Conservation (phyloP, 1,284 basidiomycete genomes). For the Puccinia coronata region DNA sequence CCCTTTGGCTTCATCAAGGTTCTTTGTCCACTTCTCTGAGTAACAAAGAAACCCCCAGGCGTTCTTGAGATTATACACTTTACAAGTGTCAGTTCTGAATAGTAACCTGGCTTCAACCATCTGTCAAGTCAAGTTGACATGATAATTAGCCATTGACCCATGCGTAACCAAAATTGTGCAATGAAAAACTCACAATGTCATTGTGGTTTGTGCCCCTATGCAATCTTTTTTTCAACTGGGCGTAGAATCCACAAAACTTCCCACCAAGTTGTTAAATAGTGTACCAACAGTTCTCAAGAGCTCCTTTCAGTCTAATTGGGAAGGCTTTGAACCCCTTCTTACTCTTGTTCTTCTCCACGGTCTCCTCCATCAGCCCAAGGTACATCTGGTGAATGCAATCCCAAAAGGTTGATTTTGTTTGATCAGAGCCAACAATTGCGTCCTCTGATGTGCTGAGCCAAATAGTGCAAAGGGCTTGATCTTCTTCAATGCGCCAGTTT, state of each 20-base stretch:
- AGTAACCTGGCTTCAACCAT: too few relatives aligned
- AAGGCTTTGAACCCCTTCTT: background rate
- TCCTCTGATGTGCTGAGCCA: background rate
- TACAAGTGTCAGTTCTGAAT: too few relatives aligned
- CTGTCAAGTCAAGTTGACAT: too few relatives aligned
- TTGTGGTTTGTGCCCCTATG: background rate
- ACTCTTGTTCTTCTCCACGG: background rate
- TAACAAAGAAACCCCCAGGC: too few relatives aligned
- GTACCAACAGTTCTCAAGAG: background rate
- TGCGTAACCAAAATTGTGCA: background rate
- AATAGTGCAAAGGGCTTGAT: too few relatives aligned
- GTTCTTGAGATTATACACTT: too few relatives aligned
- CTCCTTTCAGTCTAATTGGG: background rate
- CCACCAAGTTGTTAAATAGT: background rate
- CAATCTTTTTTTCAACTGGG: background rate
- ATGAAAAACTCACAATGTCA: background rate
- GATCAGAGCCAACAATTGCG: background rate
- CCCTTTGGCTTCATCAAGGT: too few relatives aligned
- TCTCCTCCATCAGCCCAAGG: background rate
- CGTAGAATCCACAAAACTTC: background rate
- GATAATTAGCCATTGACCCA: too few relatives aligned
- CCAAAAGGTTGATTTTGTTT: background rate
- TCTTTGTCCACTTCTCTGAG: too few relatives aligned
- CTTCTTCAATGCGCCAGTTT: too few relatives aligned
- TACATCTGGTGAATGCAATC: background rate